A percentile compares a stretch with the other conserved stretches of the same genome.
These are phyloP conservation scores for Skeletonema costatum DNA, from an alignment of 108 stramenopile genomes.

Conservation along the genomic window DNA sequence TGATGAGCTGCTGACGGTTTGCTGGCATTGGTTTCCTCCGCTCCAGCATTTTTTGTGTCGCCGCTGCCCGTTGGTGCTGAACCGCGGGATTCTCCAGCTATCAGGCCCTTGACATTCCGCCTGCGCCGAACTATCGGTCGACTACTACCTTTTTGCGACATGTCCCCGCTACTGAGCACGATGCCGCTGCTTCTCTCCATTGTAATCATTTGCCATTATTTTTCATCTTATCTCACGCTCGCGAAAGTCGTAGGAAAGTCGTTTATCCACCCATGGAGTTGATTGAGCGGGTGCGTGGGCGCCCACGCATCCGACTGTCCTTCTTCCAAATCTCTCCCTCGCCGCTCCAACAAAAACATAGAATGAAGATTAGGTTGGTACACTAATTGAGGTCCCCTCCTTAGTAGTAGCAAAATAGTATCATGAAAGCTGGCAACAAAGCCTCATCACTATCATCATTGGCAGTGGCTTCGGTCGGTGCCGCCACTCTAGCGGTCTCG, in stretches of 20 bases:
- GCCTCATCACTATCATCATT: neutral
- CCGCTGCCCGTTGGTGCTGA: neutral
- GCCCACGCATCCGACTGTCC: too few species aligned
- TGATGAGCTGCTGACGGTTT: neutral
- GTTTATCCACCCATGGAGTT: too few species aligned
- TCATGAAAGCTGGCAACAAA: neutral
- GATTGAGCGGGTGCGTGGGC: too few species aligned
- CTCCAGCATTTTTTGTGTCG: neutral
- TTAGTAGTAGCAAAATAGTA: neutral
- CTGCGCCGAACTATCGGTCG: neutral
- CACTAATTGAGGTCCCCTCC: too few species aligned
- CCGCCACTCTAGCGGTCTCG: neutral
- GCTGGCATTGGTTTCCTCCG: neutral
- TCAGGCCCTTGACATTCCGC: neutral
- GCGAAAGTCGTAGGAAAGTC: too few species aligned
- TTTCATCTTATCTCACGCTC: too few species aligned
- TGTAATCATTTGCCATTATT: neutral
- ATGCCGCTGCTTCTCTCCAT: neutral
- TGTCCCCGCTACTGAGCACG: constrained; percentile 14
- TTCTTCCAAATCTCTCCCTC: too few species aligned
- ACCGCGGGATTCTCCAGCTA: neutral
- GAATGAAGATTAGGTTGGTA: too few species aligned
- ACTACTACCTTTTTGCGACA: constrained; percentile 24
- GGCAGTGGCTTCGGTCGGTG: neutral
- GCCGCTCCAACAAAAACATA: too few species aligned